phyloP scores from a whole-genome alignment of 2,329 filamentous ascomycete genomes.

The Scedosporium apiospermum region DNA sequence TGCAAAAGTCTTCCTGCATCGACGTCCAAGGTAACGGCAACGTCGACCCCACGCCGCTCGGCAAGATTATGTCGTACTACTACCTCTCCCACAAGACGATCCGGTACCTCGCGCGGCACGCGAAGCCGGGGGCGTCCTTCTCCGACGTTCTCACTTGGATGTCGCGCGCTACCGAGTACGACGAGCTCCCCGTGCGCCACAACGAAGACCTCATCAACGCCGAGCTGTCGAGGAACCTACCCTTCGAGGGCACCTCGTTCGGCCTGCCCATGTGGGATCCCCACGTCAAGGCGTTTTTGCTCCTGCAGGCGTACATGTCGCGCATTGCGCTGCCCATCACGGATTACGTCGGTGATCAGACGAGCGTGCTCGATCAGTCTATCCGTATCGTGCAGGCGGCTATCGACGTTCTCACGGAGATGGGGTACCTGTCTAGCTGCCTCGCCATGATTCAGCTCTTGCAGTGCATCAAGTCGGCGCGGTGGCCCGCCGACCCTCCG shows the following conservation, averaged over 20 bases:
- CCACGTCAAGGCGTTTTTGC: constrained; percentile 89
- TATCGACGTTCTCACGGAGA: constrained; percentile 85
- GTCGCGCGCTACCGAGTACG: constrained; percentile 87
- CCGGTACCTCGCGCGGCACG: constrained; percentile 68
- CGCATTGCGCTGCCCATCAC: constrained; percentile 87
- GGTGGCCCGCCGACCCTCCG: constrained; percentile 78
- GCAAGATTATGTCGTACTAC: constrained; percentile 99
- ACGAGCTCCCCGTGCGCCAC: constrained; percentile 93
- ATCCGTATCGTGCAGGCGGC: constrained; percentile 95
- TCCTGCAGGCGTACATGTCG: constrained; percentile 92
- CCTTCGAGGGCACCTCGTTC: constrained; percentile 48
- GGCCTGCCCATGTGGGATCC: constrained; percentile 95
- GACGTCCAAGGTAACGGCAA: constrained; percentile 77
- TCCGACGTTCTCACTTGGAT: constrained; percentile 84
- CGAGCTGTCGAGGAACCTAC: constrained; percentile 74
- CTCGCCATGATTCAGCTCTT: constrained; percentile 75
- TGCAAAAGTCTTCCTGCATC: constrained; percentile 78
- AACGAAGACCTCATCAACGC: constrained; percentile 97
- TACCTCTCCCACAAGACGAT: constrained; percentile 95
- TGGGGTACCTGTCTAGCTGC: constrained; percentile 72
- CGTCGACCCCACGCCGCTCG: constrained; percentile 79
- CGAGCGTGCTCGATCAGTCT: constrained; percentile 81
- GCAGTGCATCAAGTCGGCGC: constrained; percentile 84
- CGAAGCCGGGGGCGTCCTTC: constrained; percentile 67
- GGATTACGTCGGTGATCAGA: constrained; percentile 94